These are phyloP conservation scores for Fusarium floridanum DNA, from an alignment of 2,329 filamentous ascomycete genomes.

Conservation along the genomic window DNA sequence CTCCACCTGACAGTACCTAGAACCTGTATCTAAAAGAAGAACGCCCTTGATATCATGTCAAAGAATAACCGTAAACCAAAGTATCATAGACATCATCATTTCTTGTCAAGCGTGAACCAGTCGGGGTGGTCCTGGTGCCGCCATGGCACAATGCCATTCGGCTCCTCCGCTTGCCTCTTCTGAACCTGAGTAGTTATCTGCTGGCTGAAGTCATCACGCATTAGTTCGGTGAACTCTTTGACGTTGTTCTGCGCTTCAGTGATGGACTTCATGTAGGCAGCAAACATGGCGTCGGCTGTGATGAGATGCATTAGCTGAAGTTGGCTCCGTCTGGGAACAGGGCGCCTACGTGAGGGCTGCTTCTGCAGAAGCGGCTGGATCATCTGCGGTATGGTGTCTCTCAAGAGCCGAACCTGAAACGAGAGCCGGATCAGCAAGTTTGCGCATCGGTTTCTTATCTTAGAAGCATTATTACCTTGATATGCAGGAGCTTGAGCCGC, in stretches of 20 bases:
- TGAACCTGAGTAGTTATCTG: constrained; percentile 65
- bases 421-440: constrained; percentile 34
- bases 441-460: constrained; percentile 23
- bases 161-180: constrained; percentile 67
- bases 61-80: constrained; percentile 17
- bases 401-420: constrained; percentile 50
- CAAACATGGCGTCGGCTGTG: constrained; percentile 64
- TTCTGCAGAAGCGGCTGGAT: constrained; percentile 64
- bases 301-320: constrained; percentile 24
- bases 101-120: constrained; percentile 61
- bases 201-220: constrained; percentile 61
- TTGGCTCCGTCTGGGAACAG: constrained; percentile 30
- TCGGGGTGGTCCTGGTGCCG: constrained; percentile 69
- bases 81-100: constrained; percentile 20
- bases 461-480: constrained; percentile 58
- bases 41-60: constrained; percentile 13
- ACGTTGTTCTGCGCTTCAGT: constrained; percentile 63
- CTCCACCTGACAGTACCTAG: not conserved
- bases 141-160: constrained; percentile 71
- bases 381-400: constrained; percentile 55
- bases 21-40: constrained; percentile 12
- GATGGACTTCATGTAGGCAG: constrained; percentile 62
- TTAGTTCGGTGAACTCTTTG: constrained; percentile 62
- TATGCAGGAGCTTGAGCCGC: constrained; percentile 66
- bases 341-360: constrained; percentile 63